Evolutionary conservation across 2,329 filamentous ascomycete genomes (phyloP), one percentile per base, ranked within the genome.

Genomic region (Juglanconis sp.): DNA sequence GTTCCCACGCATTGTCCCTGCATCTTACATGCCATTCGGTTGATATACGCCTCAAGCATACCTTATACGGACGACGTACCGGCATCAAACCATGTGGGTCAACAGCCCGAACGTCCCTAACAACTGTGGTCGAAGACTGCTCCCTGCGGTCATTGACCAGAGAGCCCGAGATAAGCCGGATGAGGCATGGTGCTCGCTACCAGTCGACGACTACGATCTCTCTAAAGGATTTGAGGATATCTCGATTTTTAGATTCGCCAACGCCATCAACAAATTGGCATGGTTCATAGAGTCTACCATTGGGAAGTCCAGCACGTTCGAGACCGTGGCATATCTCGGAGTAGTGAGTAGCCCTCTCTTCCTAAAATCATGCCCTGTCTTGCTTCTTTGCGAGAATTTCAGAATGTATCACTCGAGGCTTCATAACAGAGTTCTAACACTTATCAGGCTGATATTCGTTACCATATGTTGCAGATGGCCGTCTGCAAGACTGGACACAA

Each of bases 391-490:
- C 2, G 24, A 24, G 24, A 24, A 24, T 24, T 24, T 24, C 24
- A 24, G 24, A 24, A 24, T 24, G 24, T 24, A 13, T 2, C 38
- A 42, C 11, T 42, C 10, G 2, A 47, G 6, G 6, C 15, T 24
- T 24, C 44, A 30, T 6, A 44, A 30, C 44, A 47, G 17, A 7
- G 6, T 17, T 11, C 44, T 47, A 4, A 47, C 44, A 47, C 17
- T 30, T 47, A 7, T 10, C 44, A 47, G 44, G 49, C 61, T 3
- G 66, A 68, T 59, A 32, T 66, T 6, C 60, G 66, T 34, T 68
- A 67, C 17, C 65, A 68, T 32, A 66, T 68, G 55, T 60, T 68
- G 5, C 57, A 66, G 54, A 65, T 68, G 63, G 65, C 66, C 5
- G 63, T 62, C n/a, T 65, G 61, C 38, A 68, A 68, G 44, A 67